Base-by-base conservation (phyloP, 2,329 filamentous ascomycete genomes). In the Fusarium cicatricum region DNA sequence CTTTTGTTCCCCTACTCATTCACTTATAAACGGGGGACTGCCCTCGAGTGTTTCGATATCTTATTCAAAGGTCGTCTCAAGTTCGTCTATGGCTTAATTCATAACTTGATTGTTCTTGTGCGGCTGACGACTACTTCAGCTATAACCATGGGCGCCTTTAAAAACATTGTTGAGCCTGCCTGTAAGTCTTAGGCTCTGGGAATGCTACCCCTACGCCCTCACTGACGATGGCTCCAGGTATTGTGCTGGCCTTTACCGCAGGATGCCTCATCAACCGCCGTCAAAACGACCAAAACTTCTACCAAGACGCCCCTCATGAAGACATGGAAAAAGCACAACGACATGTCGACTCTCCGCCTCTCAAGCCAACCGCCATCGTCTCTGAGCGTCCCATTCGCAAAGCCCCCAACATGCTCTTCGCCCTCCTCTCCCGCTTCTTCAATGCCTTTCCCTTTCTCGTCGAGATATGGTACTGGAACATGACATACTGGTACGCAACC, bases 391-490 rank as follows among this genome's bases (percentile, higher is more conserved):
- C 61, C n/a, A 37, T 48, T 2, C 51, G 50, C 40, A 69, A 49
- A 43, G 58, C 66, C 5, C 64, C 66, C 5, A 69, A 68, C 26
- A 1, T 63, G 8, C 26, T 71, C 12, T 69, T 70, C 36, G 39
- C 40, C 11, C 47, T 73, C 2, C 40, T 72, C 1, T 70, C 69
- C 11, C 67, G 69, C 12, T 74, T 74, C 55, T 71, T 67, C 44
- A 65, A 64, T 8, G 57, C 64, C 1, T 74, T 70, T 44, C 72
- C 72, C 0, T 74, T 74, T 21, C 53, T 74, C 7, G 31, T 72
- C 16, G 72, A 74, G 62, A 72, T 74, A 14, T 75, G 71, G 72
- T 74, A 74, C 43, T 74, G 72, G 72, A 74, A 73, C 39, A 45
- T 72, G 60, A 72, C 71, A 8, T 74, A 75, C 57, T 74, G 72